Evolutionary conservation across 163 green algal genomes (phyloP), one percentile per base, ranked within the genome.

Genomic region (Chlamydomonas reinhardtii): DNA sequence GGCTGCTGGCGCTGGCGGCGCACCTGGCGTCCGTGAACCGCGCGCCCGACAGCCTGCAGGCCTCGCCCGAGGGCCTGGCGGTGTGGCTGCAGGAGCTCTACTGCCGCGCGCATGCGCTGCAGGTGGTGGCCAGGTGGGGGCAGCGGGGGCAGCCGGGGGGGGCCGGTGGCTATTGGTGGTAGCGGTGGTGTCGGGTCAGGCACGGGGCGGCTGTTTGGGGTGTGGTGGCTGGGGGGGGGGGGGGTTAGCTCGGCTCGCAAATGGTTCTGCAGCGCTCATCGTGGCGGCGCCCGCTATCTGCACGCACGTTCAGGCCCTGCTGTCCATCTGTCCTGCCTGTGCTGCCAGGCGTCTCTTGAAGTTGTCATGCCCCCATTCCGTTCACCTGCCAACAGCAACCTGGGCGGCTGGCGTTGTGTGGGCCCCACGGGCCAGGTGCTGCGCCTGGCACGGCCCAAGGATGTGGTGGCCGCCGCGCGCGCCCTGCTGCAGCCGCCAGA

Each of bases 11-110:
- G 64, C 62, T 91, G 24, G 73, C 84, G 27, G 80, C 89, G 48
- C 89, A 92, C 80, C 80, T 92, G 65, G 89, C 89, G 22, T 73
- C 80, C 15, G 43, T 82, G 48, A 92, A 92, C 75, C 43, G 52
- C 24, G 89, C 89, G 48, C 85, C 85, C 14, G 74, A 68, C 5
- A 24, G 14, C n/a, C 54, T 92, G 70, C 69, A 92, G 78, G 14
- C 73, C 62, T 87, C 70, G 70, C 61, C 80, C 32, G 80, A 91
- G 35, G 85, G 80, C 14, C 71, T 92, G 59, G 70, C 80, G 24
- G 74, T 89, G n/a, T 92, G 89, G 89, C 73, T 80, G 31, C 89
- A 91, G 81, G 85, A 91, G 85, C 62, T 92, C 0, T 82, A 82
- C 31, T 85, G 74, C 85, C 64, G 89, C 15, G 89, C 84, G 6